Evolutionary conservation across 2,329 filamentous ascomycete genomes (phyloP), one percentile per base, ranked within the genome.

Genomic region (Trichoderma koningiopsis): DNA sequence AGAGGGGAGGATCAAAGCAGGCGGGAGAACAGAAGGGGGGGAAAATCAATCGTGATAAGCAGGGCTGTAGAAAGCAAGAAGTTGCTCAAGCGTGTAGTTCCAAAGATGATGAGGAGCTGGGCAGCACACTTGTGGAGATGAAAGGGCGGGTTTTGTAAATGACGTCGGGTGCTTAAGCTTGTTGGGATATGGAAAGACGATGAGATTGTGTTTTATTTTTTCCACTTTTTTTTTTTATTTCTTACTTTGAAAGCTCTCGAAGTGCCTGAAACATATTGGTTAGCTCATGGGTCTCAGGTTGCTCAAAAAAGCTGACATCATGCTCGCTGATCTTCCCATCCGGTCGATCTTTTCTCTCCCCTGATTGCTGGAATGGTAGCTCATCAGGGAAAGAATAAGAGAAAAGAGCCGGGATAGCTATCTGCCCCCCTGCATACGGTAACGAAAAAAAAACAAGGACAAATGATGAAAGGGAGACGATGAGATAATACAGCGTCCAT

Each of bases 201-300:
- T 49, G 43, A 49, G 2, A 1, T 35, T 35, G 33, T 35, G 10
- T 35, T 37, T 49, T 4, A 43, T n/a, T 43, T 43, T 43, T 43
- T n/a, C 19, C 33, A 35, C 33, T 35, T 43, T n/a, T 43, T 7
- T 43, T 43, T 19, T 43, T 19, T 19, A 13, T 11, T 53, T 13
- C 27, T 69, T 69, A 64, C 61, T 47, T 68, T 24, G 66, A 27
- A 27, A 68, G 43, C 4, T 68, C 66, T 56, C 57, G 43, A 10
- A 68, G 57, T 3, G 66, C 27, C 66, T 68, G 14, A 5, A 62
- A 62, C 13, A 56, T 19, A 11, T 7, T 49, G 11, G 47, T 68
- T 53, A 66, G 63, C n/a, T 13, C 7, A n/a, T 19, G 2, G 37
- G 37, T 13, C 27, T 43, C 19, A 35, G 33, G 3, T 35, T 13